These are phyloP conservation scores for Udeniomyces megalosporus DNA, from an alignment of 768 basidiomycete species.

Conservation along the genomic window DNA sequence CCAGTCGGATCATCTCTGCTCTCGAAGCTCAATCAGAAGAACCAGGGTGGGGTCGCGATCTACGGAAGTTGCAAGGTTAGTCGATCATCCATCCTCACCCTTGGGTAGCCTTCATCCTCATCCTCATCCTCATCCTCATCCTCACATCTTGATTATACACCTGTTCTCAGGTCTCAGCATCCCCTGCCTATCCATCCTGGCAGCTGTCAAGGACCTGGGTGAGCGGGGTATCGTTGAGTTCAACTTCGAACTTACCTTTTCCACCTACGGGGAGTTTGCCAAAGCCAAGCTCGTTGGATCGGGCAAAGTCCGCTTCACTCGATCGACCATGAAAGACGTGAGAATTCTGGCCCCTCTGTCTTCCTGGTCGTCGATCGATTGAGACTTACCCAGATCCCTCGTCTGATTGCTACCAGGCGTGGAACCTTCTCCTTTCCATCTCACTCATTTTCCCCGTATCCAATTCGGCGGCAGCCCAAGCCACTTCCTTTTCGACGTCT, in stretches of 20 bases:
- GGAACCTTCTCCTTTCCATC: constrained; percentile 47
- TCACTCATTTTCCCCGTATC: constrained; percentile 39
- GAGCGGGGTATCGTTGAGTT: constrained; percentile 61
- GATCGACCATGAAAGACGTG: constrained; percentile 37
- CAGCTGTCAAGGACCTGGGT: constrained; percentile 63
- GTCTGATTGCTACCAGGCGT: constrained; percentile 50
- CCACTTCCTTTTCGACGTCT: constrained; percentile 37
- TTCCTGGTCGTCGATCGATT: constrained; percentile 37
- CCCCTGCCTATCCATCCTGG: constrained; percentile 44
- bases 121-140: neutral
- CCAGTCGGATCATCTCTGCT: constrained; percentile 34
- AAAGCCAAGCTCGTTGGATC: constrained; percentile 32
- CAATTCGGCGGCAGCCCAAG: constrained; percentile 20
- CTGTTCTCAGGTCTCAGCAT: constrained; percentile 42
- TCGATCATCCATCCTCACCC: constrained; percentile 21
- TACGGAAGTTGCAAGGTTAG: constrained; percentile 29
- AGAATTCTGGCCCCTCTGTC: constrained; percentile 52
- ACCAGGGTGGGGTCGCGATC: constrained; percentile 26
- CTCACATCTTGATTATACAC: neutral
- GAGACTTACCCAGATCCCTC: neutral
- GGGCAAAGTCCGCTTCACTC: constrained; percentile 25
- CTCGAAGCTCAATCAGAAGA: constrained; percentile 43
- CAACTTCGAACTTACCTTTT: constrained; percentile 83
- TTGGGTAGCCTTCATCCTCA: neutral
- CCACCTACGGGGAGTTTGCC: constrained; percentile 44